Evolutionary conservation across 805 yeast species (phyloP).

Genomic region (Myxozyma lipomycoides): DNA sequence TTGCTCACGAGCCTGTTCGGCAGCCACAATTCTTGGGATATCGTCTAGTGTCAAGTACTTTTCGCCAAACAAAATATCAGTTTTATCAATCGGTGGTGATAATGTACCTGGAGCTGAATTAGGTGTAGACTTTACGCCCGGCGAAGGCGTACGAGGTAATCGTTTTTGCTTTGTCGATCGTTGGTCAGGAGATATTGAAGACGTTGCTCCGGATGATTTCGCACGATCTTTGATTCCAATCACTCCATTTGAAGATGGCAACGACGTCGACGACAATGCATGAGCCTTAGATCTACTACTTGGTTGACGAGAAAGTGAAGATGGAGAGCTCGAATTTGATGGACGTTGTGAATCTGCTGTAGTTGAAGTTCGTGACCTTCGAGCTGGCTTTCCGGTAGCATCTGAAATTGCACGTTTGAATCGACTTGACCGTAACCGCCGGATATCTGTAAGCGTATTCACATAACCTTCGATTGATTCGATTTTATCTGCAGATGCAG

Average conservation of each 20-base stretch:
- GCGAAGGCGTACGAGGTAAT: neutral
- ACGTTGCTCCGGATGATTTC: neutral
- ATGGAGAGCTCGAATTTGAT: neutral
- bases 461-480: constrained; percentile 44
- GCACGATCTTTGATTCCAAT: neutral
- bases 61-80: constrained; percentile 41
- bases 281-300: neutral
- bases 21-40: constrained; percentile 93
- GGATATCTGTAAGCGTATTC: constrained; percentile 69
- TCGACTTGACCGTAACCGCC: constrained; percentile 67
- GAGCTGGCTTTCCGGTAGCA: constrained; percentile 51
- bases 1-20: constrained; percentile 91
- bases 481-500: constrained; percentile 17
- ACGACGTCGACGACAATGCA: neutral
- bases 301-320: neutral
- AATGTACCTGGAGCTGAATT: neutral
- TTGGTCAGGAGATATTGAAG: neutral
- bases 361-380: constrained; percentile 62
- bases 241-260: neutral
- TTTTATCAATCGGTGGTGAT: constrained; percentile 4
- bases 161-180: neutral
- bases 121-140: neutral
- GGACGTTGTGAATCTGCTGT: neutral
- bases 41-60: constrained; percentile 89
- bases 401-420: constrained; percentile 48